Conservation (phyloP, 805 yeast species). For the Lipomyces yamadae region DNA sequence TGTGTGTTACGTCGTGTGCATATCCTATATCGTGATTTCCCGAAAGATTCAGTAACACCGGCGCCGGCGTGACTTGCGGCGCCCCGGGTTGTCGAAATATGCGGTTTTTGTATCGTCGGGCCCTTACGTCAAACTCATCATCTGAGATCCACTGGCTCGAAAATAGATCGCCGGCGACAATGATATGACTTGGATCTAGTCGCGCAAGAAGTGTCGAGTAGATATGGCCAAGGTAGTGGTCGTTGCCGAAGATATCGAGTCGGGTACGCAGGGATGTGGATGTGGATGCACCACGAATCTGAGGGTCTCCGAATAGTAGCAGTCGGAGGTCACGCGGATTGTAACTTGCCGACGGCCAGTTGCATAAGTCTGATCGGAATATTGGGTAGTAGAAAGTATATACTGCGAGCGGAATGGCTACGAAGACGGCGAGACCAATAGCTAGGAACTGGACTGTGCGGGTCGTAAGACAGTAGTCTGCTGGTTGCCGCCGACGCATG, state of each 20-base stretch:
- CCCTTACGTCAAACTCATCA: slow-evolving; percentile 80
- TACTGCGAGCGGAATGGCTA: slow-evolving; percentile 14
- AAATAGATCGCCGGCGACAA: slow-evolving; percentile 90
- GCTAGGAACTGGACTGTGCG: background rate
- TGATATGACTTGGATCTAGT: slow-evolving; percentile 76
- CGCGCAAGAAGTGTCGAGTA: slow-evolving; percentile 66
- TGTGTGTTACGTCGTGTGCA: slow-evolving; percentile 91
- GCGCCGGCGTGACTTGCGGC: background rate
- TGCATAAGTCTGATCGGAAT: slow-evolving; percentile 15
- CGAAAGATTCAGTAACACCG: slow-evolving; percentile 71
- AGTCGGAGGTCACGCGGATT: slow-evolving; percentile 42
- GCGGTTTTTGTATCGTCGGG: slow-evolving; percentile 57
- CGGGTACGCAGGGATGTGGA: slow-evolving; percentile 71
- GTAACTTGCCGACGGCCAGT: slow-evolving; percentile 18
- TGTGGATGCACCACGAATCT: slow-evolving; percentile 86
- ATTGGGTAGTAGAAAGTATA: slow-evolving; percentile 22
- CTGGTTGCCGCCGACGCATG: background rate
- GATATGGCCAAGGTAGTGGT: slow-evolving; percentile 84
- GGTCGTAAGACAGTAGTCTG: background rate
- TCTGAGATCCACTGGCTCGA: slow-evolving; percentile 95
- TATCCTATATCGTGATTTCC: slow-evolving; percentile 98
- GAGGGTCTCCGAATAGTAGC: slow-evolving; percentile 94
- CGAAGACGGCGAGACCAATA: slow-evolving; percentile 10
- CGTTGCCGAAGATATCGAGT: slow-evolving; percentile 88
- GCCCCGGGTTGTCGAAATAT: slow-evolving; percentile 41